A percentile compares a stretch with the other conserved stretches of the same genome.
Evolutionary conservation across 108 stramenopile genomes (phyloP).

Genomic region (Pseudonitzschia pungens): DNA sequence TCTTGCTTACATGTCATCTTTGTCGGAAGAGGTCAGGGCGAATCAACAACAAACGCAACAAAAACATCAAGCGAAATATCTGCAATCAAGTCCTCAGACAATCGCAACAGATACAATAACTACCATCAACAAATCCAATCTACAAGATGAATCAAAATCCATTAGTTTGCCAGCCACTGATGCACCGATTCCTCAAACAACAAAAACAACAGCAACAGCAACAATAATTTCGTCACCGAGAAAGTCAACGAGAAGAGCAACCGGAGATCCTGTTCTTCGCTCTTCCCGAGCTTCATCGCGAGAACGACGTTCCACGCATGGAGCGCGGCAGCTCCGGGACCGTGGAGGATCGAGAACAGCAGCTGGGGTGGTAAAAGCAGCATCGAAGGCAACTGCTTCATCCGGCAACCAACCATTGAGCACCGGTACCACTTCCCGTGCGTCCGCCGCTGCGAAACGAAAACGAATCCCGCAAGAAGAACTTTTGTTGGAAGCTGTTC

Average conservation of each 20-base stretch:
- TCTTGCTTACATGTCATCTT: not conserved
- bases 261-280: constrained; percentile 6
- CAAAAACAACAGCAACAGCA: not conserved
- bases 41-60: too few relatives aligned
- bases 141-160: constrained; percentile 4
- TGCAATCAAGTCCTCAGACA: not conserved
- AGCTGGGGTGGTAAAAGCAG: not conserved
- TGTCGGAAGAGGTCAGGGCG: too few relatives aligned
- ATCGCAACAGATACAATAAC: constrained; percentile 1
- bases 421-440: constrained; percentile 11
- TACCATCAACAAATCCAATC: not conserved
- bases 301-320: constrained; percentile 18
- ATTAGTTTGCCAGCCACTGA: constrained; percentile 17
- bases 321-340: constrained; percentile 21
- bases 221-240: not conserved
- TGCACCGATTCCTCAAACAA: constrained; percentile 2
- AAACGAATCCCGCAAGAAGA: constrained; percentile 76
- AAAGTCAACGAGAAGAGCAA: not conserved
- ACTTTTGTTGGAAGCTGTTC: constrained; percentile 74
- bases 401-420: not conserved
- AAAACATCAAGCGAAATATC: too few relatives aligned
- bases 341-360: not conserved
- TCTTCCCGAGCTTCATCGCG: constrained; percentile 20
- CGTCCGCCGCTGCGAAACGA: constrained; percentile 29
- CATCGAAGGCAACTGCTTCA: not conserved